These are phyloP conservation scores for Globisporangium cederbergense DNA, from an alignment of 352 stramenopile genomes.

Conservation along the genomic window DNA sequence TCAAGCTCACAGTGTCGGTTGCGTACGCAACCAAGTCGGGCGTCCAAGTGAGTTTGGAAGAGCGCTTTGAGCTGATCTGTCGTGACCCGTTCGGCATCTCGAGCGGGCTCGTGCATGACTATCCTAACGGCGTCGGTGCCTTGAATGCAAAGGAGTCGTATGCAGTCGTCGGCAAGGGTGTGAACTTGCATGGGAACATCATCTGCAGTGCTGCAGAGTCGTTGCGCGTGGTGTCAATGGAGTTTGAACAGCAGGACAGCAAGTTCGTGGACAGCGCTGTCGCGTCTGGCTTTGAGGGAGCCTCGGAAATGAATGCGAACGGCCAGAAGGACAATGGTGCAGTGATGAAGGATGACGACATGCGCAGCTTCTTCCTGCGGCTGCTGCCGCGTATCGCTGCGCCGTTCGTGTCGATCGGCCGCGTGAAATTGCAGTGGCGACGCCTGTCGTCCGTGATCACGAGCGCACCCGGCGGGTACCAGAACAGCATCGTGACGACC, in stretches of 20 bases:
- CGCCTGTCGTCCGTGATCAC: conserved; percentile 52
- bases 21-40: conserved; percentile 67
- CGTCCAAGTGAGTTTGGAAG: conserved; percentile 59
- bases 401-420: conserved; percentile 49
- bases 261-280: conserved; percentile 31
- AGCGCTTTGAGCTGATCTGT: conserved; percentile 63
- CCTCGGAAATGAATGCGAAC: conserved; percentile 5
- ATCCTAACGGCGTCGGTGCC: conserved; percentile 39
- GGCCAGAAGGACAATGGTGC: conserved; percentile 16
- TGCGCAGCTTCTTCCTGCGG: conserved; percentile 56
- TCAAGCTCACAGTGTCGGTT: conserved; percentile 48
- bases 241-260: conserved; percentile 42
- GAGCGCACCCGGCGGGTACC: conserved; percentile 20
- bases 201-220: conserved; percentile 49
- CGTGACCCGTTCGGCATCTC: conserved; percentile 56
- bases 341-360: conserved; percentile 55
- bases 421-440: conserved; percentile 58
- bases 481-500: conserved; percentile 61
- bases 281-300: conserved; percentile 40
- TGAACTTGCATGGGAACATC: conserved; percentile 56
- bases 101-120: conserved; percentile 63
- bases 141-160: conserved; percentile 38
- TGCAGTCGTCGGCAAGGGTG: conserved; percentile 59
- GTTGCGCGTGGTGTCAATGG: conserved; percentile 47
- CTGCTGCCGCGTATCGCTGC: conserved; percentile 42